These are phyloP conservation scores for Beauveria varroae DNA, from an alignment of 2,329 filamentous ascomycete species.

Conservation along the genomic window DNA sequence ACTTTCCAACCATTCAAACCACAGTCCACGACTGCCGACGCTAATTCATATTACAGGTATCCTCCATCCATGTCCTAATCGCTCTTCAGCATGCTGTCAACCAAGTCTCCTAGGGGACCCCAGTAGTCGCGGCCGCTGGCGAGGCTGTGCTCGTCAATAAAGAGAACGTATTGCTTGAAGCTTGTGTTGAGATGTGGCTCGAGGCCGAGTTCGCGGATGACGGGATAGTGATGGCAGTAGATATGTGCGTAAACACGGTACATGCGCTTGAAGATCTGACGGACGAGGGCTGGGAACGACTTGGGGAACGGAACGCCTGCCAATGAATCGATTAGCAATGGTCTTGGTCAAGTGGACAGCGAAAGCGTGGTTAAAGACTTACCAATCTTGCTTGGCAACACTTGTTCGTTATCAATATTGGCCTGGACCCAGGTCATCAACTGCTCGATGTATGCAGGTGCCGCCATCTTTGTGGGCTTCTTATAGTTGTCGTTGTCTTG, in stretches of 20 bases:
- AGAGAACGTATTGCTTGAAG: constrained; percentile 99
- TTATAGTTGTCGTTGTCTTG: constrained; percentile 93
- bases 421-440: constrained; percentile 95
- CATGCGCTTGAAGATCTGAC: constrained; percentile 97
- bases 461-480: constrained; percentile 94
- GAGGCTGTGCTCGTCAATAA: constrained; percentile 92
- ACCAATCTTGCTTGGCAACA: constrained; percentile 93
- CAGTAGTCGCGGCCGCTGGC: constrained; percentile 95
- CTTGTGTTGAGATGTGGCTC: constrained; percentile 97
- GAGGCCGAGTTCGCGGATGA: constrained; percentile 87
- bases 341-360: neutral
- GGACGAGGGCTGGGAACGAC: constrained; percentile 77
- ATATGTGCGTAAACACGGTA: constrained; percentile 99
- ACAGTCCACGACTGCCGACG: neutral
- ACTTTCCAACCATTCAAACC: neutral
- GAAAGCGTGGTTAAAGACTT: neutral
- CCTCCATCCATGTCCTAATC: constrained; percentile 45
- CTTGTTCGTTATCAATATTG: constrained; percentile 89
- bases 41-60: neutral
- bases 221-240: constrained; percentile 98
- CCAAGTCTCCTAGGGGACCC: constrained; percentile 88
- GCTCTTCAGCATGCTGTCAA: constrained; percentile 95
- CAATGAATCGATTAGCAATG: neutral
- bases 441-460: constrained; percentile 95
- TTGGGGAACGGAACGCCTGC: constrained; percentile 88